phyloP scores from a whole-genome alignment of 1,139 yeast genomes.

The Candida sanyaensis region DNA sequence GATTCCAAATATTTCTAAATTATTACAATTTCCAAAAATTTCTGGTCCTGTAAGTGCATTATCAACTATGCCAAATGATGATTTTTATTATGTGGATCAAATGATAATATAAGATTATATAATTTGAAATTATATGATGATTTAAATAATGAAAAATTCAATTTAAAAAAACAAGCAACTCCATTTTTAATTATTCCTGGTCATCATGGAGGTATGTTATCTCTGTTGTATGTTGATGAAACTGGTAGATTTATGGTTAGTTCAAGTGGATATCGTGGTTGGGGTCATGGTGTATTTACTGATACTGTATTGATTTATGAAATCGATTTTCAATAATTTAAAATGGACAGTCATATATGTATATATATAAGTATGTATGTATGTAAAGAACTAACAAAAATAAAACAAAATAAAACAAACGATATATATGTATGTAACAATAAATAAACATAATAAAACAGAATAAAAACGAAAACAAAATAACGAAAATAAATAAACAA shows the following conservation, averaged over 20 bases:
- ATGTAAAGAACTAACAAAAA: background rate
- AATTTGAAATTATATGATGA: slow-evolving; percentile 62
- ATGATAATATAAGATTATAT: slow-evolving; percentile 85
- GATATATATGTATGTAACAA: background rate
- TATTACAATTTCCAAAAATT: slow-evolving; percentile 76
- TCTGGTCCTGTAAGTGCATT: slow-evolving; percentile 92
- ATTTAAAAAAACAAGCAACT: slow-evolving; percentile 44
- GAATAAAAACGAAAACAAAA: background rate
- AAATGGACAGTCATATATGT: slow-evolving; percentile 1
- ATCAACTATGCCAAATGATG: slow-evolving; percentile 76
- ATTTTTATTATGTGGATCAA: slow-evolving; percentile 85
- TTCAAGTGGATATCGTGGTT: slow-evolving; percentile 94
- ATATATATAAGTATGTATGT: too few relatives aligned
- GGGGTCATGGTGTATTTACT: slow-evolving; percentile 79
- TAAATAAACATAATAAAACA: background rate
- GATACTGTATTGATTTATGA: slow-evolving; percentile 84
- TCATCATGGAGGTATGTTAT: slow-evolving; percentile 58
- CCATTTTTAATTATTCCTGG: slow-evolving; percentile 67
- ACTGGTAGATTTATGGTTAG: slow-evolving; percentile 86
- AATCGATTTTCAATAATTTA: slow-evolving; percentile 42
- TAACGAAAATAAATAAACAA: slow-evolving; percentile 3
- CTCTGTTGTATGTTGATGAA: slow-evolving; percentile 73
- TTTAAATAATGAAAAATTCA: slow-evolving; percentile 16
- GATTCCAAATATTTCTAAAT: slow-evolving; percentile 54
- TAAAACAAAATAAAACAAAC: background rate